phyloP scores from a whole-genome alignment of 2,329 filamentous ascomycete genomes.

The Colletotrichum nymphaeae region DNA sequence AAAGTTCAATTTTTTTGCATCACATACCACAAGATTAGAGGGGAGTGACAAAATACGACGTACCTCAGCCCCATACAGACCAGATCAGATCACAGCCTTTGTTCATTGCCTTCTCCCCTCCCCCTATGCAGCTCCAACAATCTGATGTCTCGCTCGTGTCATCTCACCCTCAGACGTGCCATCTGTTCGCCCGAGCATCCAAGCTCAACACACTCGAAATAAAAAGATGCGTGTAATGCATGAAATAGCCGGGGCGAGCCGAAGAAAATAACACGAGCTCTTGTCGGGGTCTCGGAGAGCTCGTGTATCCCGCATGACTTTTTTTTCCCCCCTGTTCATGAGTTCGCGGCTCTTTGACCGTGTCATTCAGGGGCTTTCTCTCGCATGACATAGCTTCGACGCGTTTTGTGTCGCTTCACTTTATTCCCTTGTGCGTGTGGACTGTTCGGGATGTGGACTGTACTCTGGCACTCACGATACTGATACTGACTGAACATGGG shows the following conservation, averaged over 20 bases:
- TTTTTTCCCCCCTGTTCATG: background rate
- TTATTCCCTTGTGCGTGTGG: background rate
- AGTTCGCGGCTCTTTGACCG: conserved; percentile 22
- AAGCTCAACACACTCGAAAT: background rate
- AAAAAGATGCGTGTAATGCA: conserved; percentile 6
- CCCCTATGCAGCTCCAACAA: background rate
- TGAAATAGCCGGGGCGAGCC: conserved; percentile 5
- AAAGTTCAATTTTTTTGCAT: background rate
- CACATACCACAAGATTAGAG: background rate
- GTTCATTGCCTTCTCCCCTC: background rate
- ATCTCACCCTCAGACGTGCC: conserved; percentile 13
- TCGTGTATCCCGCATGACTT: conserved; percentile 11
- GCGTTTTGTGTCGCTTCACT: conserved; percentile 8
- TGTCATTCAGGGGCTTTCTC: background rate
- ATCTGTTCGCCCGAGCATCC: conserved; percentile 8
- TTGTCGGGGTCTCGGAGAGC: conserved; percentile 22
- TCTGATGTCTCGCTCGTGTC: conserved; percentile 11
- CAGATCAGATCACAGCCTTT: too few relatives aligned
- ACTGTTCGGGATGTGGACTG: background rate
- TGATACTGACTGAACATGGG: background rate
- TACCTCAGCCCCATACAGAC: background rate
- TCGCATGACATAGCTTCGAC: background rate
- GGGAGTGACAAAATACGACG: background rate
- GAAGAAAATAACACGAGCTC: background rate
- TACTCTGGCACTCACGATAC: background rate